phyloP scores from a whole-genome alignment of 2,329 filamentous ascomycete genomes.

The Dactylellina cionopaga region DNA sequence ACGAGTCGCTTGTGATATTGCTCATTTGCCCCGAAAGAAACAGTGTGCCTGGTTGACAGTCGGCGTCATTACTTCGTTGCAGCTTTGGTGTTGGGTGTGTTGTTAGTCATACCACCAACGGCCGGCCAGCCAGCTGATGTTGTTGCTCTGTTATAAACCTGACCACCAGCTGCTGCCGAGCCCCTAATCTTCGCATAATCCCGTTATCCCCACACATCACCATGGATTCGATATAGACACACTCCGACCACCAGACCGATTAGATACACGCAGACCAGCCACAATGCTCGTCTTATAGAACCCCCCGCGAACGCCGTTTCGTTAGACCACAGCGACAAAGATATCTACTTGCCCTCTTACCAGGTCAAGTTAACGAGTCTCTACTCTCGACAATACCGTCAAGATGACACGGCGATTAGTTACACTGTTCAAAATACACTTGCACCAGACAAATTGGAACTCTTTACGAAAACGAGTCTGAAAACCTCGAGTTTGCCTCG shows the following conservation, averaged over 20 bases:
- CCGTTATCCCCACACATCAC: constrained; percentile 5
- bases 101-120: constrained; percentile 37
- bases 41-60: too few species aligned
- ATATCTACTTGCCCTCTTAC: constrained; percentile 30
- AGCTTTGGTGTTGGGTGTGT: constrained; percentile 34
- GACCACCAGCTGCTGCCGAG: not conserved
- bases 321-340: constrained; percentile 15
- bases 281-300: constrained; percentile 49
- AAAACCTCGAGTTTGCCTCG: constrained; percentile 4
- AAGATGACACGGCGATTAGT: constrained; percentile 53
- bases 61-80: constrained; percentile 2
- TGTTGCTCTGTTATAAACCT: constrained; percentile 12
- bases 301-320: constrained; percentile 20
- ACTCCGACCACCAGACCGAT: not conserved
- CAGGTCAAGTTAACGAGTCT: constrained; percentile 48
- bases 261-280: constrained; percentile 15
- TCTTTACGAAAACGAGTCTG: constrained; percentile 48
- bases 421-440: constrained; percentile 50
- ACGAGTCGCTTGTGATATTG: constrained; percentile 17
- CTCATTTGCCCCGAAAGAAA: constrained; percentile 32
- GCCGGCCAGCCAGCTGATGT: constrained; percentile 26
- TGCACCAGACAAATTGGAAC: constrained; percentile 53
- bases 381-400: constrained; percentile 51
- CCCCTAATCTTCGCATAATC: not conserved
- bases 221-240: constrained; percentile 30